These are phyloP conservation scores for Byssothecium circinans DNA, from an alignment of 2,329 filamentous ascomycete genomes.

Conservation along the genomic window DNA sequence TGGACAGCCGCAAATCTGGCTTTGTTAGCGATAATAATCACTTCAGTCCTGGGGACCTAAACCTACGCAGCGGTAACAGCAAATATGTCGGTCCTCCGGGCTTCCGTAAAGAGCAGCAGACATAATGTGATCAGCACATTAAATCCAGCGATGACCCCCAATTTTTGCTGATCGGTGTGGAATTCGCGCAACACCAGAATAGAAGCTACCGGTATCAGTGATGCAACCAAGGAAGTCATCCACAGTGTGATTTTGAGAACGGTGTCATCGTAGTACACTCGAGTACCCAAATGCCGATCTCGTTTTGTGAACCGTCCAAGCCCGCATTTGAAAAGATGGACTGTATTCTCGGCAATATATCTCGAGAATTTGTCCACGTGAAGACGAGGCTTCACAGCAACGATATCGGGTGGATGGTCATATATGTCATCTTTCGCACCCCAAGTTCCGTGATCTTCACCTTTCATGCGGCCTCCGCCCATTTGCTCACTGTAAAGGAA, in stretches of 20 bases:
- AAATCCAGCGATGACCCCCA: constrained; percentile 23
- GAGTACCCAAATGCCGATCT: constrained; percentile 2
- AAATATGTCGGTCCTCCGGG: constrained; percentile 27
- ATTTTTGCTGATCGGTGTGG: constrained; percentile 9
- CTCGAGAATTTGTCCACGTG: constrained; percentile 14
- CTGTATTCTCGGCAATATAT: constrained; percentile 7
- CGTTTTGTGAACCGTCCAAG: not conserved
- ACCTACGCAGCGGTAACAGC: constrained; percentile 30
- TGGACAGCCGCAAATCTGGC: constrained; percentile 10
- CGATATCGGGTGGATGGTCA: constrained; percentile 2
- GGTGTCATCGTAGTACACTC: constrained; percentile 14
- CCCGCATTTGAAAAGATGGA: constrained; percentile 8
- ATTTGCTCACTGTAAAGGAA: constrained; percentile 4
- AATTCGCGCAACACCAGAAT: constrained; percentile 20
- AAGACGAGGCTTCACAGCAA: constrained; percentile 6
- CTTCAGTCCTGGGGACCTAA: not conserved
- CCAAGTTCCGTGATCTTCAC: constrained; percentile 4
- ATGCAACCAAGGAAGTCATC: constrained; percentile 22
- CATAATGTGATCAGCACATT: constrained; percentile 24
- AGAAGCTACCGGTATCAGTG: constrained; percentile 22
- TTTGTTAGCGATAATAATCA: not conserved
- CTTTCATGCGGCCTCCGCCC: not conserved
- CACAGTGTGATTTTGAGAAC: constrained; percentile 20
- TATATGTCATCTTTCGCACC: not conserved
- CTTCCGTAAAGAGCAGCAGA: constrained; percentile 21